These are phyloP conservation scores for Aspergillus melleus DNA, from an alignment of 2,329 filamentous ascomycete genomes.

Conservation along the genomic window DNA sequence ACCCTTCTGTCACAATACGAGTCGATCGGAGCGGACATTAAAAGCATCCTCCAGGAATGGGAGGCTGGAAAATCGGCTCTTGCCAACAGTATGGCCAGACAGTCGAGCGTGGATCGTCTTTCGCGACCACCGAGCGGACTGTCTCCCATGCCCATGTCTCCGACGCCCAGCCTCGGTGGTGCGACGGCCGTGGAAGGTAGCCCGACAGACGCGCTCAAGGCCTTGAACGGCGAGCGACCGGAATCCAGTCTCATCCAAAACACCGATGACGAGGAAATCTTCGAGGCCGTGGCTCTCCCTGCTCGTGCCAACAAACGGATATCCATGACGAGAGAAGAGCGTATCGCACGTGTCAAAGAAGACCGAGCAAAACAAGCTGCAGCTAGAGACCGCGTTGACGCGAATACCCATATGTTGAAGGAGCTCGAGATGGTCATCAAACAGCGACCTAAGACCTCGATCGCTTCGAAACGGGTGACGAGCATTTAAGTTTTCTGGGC, in stretches of 20 bases:
- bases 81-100: constrained; percentile 76
- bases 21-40: constrained; percentile 84
- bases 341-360: constrained; percentile 83
- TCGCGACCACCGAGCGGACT: constrained; percentile 53
- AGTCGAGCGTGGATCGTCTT: constrained; percentile 63
- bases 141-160: constrained; percentile 41
- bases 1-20: constrained; percentile 89
- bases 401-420: constrained; percentile 83
- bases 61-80: constrained; percentile 82
- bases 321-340: constrained; percentile 76
- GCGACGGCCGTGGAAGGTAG: constrained; percentile 55
- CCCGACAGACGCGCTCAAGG: constrained; percentile 70
- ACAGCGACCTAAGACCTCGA: constrained; percentile 41
- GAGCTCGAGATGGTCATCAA: constrained; percentile 90
- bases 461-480: constrained; percentile 43
- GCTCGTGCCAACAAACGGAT: constrained; percentile 62
- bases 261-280: constrained; percentile 70
- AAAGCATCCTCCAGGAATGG: constrained; percentile 79
- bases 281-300: constrained; percentile 83
- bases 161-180: constrained; percentile 48
- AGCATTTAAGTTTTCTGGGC: constrained; percentile 36
- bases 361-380: constrained; percentile 75
- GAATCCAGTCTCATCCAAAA: constrained; percentile 28
- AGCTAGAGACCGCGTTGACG: constrained; percentile 72
- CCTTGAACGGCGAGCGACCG: constrained; percentile 68